A percentile compares a stretch with the other conserved stretches of the same genome.
phyloP scores from a whole-genome alignment of 306 rosid genomes.

The Cicer chorassanicum region DNA sequence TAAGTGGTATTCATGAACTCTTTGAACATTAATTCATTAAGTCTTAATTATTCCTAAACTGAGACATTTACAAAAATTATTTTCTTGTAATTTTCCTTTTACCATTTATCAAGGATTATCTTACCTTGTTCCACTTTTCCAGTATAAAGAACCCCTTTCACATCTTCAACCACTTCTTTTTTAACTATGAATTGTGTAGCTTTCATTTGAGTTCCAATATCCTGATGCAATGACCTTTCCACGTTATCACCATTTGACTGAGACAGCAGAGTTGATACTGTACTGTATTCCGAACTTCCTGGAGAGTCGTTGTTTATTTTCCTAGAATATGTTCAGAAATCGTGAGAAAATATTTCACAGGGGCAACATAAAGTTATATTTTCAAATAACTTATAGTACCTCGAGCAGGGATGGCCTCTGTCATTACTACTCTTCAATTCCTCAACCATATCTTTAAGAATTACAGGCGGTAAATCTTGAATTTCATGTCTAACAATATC shows the following conservation, averaged over 20 bases:
- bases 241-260: conserved; percentile 55
- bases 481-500: conserved; percentile 56
- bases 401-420: conserved; percentile 65
- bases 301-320: conserved; percentile 77
- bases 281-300: conserved; percentile 82
- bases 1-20: neutral
- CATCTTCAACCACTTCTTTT: conserved; percentile 47
- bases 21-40: neutral
- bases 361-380: conserved; percentile 24
- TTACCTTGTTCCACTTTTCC: conserved; percentile 64
- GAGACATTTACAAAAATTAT: conserved; percentile 6
- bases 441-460: conserved; percentile 64
- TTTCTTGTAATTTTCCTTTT: conserved; percentile 19
- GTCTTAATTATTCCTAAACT: neutral
- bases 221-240: conserved; percentile 61
- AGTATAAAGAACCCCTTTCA: conserved; percentile 52
- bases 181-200: conserved; percentile 50
- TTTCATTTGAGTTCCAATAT: conserved; percentile 52
- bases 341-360: conserved; percentile 37
- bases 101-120: conserved; percentile 9
- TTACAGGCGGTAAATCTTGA: conserved; percentile 70
- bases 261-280: conserved; percentile 72
- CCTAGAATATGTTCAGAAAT: conserved; percentile 53
- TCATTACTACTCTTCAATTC: conserved; percentile 64
- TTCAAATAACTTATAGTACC: conserved; percentile 42